Evolutionary conservation across 306 rosid species (phyloP).

Genomic region (Begonia peltatifolia): DNA sequence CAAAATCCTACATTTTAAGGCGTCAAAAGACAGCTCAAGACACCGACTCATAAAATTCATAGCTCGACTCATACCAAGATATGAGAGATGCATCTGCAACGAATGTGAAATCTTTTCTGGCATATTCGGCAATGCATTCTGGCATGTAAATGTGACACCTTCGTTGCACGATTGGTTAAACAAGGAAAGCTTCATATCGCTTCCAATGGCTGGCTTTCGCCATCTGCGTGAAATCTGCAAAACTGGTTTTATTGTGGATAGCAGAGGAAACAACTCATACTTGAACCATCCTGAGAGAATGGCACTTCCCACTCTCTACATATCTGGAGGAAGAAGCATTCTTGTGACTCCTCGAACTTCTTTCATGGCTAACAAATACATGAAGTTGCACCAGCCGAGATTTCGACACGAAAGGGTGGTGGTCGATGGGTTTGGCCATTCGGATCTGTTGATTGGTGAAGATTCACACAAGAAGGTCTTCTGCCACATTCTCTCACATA

Average conservation of each 20-base stretch:
- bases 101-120: slow-evolving; percentile 24
- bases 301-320: slow-evolving; percentile 17
- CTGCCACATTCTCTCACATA: slow-evolving; percentile 17
- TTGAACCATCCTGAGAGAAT: slow-evolving; percentile 22
- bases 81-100: slow-evolving; percentile 20
- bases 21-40: slow-evolving; percentile 10
- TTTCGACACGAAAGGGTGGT: slow-evolving; percentile 19
- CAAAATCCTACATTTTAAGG: slow-evolving; percentile 14
- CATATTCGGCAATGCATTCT: slow-evolving; percentile 19
- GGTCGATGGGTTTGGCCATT: slow-evolving; percentile 25
- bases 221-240: slow-evolving; percentile 21
- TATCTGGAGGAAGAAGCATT: slow-evolving; percentile 15
- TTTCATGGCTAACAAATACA: slow-evolving; percentile 22
- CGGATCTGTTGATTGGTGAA: slow-evolving; percentile 22
- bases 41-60: slow-evolving; percentile 15
- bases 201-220: slow-evolving; percentile 22
- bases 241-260: slow-evolving; percentile 14
- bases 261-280: slow-evolving; percentile 13
- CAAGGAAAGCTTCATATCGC: slow-evolving; percentile 12
- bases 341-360: slow-evolving; percentile 20
- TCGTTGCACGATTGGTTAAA: slow-evolving; percentile 18
- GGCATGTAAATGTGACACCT: slow-evolving; percentile 18
- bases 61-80: slow-evolving; percentile 13
- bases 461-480: slow-evolving; percentile 16
- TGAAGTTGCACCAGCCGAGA: slow-evolving; percentile 23